Evolutionary conservation across 768 basidiomycete species (phyloP).

Genomic region (Tremella mesenterica): DNA sequence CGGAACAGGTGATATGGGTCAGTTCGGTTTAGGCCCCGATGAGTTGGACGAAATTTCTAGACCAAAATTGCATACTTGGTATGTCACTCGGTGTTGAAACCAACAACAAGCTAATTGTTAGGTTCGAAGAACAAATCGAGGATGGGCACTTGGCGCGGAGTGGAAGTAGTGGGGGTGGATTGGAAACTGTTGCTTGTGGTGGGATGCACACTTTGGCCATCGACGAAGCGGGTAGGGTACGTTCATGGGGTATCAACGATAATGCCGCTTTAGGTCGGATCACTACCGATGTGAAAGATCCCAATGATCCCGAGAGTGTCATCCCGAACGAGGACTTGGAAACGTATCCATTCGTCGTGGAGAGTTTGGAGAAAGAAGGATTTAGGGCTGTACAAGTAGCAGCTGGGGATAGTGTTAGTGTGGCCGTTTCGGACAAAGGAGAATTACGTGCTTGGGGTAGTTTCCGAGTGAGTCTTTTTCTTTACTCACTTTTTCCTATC

Average conservation of each 20-base stretch:
- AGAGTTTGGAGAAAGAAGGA: slow-evolving; percentile 59
- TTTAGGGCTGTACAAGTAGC: slow-evolving; percentile 77
- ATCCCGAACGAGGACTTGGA: slow-evolving; percentile 45
- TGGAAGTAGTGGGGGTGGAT: slow-evolving; percentile 49
- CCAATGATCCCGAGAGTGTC: slow-evolving; percentile 37
- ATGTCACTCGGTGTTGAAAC: slow-evolving; percentile 2
- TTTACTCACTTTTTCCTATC: no score
- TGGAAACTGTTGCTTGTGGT: slow-evolving; percentile 70
- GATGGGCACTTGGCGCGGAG: slow-evolving; percentile 60
- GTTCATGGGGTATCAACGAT: slow-evolving; percentile 56
- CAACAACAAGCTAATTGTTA: slow-evolving; percentile 9
- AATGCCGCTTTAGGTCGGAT: slow-evolving; percentile 77
- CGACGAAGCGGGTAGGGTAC: slow-evolving; percentile 68
- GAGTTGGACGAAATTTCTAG: slow-evolving; percentile 62
- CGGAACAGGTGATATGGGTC: slow-evolving; percentile 87
- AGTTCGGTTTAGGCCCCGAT: slow-evolving; percentile 73
- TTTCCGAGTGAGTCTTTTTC: slow-evolving; percentile 74
- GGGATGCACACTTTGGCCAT: slow-evolving; percentile 84
- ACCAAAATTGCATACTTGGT: slow-evolving; percentile 66
- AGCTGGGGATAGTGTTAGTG: slow-evolving; percentile 80
- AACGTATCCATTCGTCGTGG: slow-evolving; percentile 47
- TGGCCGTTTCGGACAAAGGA: slow-evolving; percentile 70
- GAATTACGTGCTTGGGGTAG: slow-evolving; percentile 80
- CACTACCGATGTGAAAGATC: slow-evolving; percentile 52
- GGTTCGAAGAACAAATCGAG: slow-evolving; percentile 61